Percentiles rank a stretch among this genome's conserved stretches.
These are phyloP conservation scores for Craterostigma plantagineum DNA, from an alignment of 257 asterid species.

Conservation along the genomic window DNA sequence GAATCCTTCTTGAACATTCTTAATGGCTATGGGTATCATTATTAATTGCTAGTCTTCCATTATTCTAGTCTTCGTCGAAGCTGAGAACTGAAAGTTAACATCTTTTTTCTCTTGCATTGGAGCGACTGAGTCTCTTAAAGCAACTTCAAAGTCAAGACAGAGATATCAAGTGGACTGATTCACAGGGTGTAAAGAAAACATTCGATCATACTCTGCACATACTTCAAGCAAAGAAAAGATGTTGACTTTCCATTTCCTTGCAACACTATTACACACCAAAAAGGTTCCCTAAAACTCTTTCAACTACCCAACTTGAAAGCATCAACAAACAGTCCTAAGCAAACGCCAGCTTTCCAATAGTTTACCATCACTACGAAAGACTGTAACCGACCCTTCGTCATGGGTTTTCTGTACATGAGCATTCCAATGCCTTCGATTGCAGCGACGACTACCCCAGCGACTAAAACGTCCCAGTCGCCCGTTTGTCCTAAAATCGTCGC, in stretches of 20 bases:
- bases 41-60: too few relatives aligned
- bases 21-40: too few relatives aligned
- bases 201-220: not conserved
- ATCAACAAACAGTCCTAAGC: conserved; percentile 94
- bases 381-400: conserved; percentile 42
- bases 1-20: conserved; percentile 4
- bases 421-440: conserved; percentile 91
- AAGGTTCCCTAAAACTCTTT: conserved; percentile 10
- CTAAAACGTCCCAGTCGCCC: conserved; percentile 95
- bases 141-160: too few relatives aligned
- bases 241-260: not conserved
- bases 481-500: conserved; percentile 95
- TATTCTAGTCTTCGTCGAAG: too few relatives aligned
- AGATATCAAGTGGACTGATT: too few relatives aligned
- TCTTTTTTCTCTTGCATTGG: too few relatives aligned
- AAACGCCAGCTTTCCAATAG: conserved; percentile 95
- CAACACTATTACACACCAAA: not conserved
- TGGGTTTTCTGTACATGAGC: conserved; percentile 74
- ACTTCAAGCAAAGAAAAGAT: not conserved
- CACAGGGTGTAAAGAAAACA: too few relatives aligned
- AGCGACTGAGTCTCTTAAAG: too few relatives aligned
- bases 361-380: conserved; percentile 64
- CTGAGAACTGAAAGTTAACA: too few relatives aligned
- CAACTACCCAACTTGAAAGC: conserved; percentile 94
- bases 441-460: conserved; percentile 87